Conservation (phyloP, 202 grass and related monocot genomes). For the Elaeis oleifera region DNA sequence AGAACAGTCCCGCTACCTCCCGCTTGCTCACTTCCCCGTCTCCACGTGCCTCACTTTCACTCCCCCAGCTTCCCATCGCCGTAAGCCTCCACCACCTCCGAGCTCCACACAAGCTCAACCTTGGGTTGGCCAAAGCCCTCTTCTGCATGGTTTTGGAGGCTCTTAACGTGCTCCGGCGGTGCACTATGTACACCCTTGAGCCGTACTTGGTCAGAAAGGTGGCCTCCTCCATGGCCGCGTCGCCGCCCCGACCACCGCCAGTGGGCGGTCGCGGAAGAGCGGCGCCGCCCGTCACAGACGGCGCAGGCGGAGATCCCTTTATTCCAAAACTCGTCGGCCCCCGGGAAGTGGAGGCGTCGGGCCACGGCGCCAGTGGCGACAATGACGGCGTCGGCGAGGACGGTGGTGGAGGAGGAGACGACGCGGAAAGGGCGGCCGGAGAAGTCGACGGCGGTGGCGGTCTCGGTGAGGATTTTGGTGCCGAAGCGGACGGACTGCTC, state of each 20-base stretch:
- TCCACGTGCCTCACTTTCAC: slow-evolving; percentile 75
- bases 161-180: slow-evolving; percentile 56
- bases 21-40: slow-evolving; percentile 46
- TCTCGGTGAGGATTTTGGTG: slow-evolving; percentile 69
- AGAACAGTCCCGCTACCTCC: slow-evolving; percentile 69
- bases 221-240: slow-evolving; percentile 87
- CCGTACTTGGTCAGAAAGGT: slow-evolving; percentile 87
- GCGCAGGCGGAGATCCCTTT: slow-evolving; percentile 85
- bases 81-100: slow-evolving; percentile 80
- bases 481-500: slow-evolving; percentile 55
- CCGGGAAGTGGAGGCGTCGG: slow-evolving; percentile 60
- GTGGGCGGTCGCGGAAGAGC: slow-evolving; percentile 70
- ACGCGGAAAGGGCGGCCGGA: slow-evolving; percentile 51
- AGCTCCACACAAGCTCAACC: slow-evolving; percentile 73
- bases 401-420: slow-evolving; percentile 45
- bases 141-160: slow-evolving; percentile 98
- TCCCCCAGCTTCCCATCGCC: slow-evolving; percentile 54
- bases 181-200: slow-evolving; percentile 67
- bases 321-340: slow-evolving; percentile 75
- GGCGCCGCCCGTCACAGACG: slow-evolving; percentile 85
- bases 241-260: slow-evolving; percentile 87
- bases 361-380: slow-evolving; percentile 81
- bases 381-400: slow-evolving; percentile 68
- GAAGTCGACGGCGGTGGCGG: slow-evolving; percentile 60
- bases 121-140: slow-evolving; percentile 67